These are phyloP conservation scores for Stenocarpella maydis DNA, from an alignment of 2,329 filamentous ascomycete genomes.

Conservation along the genomic window DNA sequence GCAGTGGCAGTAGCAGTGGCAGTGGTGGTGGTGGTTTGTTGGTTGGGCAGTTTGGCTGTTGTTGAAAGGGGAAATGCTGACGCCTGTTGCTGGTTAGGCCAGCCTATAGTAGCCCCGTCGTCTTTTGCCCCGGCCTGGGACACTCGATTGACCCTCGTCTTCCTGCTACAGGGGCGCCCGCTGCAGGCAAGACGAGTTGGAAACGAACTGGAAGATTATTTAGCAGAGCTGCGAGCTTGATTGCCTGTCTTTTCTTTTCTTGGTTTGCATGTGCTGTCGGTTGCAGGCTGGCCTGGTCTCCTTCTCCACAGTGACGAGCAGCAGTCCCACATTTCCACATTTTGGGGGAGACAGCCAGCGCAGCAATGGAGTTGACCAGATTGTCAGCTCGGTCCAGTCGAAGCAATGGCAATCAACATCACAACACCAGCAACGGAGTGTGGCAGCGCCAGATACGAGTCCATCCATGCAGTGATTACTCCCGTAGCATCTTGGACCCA, in stretches of 20 bases:
- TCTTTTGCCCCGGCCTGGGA: too few species aligned
- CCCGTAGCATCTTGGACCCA: background rate
- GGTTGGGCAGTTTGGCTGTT: background rate
- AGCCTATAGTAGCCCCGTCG: too few species aligned
- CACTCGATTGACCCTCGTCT: background rate
- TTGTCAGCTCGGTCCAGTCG: background rate
- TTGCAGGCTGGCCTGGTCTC: background rate
- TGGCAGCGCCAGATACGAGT: too few species aligned
- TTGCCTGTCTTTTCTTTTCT: too few species aligned
- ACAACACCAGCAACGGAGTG: too few species aligned
- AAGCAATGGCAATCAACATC: too few species aligned
- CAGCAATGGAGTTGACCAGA: constrained; percentile 8
- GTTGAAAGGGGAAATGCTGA: background rate
- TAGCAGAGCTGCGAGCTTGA: constrained; percentile 3
- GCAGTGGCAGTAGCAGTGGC: background rate
- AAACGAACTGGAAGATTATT: background rate
- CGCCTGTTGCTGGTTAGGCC: background rate
- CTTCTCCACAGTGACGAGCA: constrained; percentile 29
- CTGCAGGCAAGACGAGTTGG: background rate
- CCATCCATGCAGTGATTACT: background rate
- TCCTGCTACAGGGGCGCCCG: constrained; percentile 11
- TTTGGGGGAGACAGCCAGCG: constrained; percentile 18
- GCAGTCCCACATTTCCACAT: background rate
- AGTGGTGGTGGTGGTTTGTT: background rate
- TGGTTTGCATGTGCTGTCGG: constrained; percentile 16